Evolutionary conservation across 1,284 basidiomycete species (phyloP).

Genomic region (Melanopsichium pennsylvanicum): DNA sequence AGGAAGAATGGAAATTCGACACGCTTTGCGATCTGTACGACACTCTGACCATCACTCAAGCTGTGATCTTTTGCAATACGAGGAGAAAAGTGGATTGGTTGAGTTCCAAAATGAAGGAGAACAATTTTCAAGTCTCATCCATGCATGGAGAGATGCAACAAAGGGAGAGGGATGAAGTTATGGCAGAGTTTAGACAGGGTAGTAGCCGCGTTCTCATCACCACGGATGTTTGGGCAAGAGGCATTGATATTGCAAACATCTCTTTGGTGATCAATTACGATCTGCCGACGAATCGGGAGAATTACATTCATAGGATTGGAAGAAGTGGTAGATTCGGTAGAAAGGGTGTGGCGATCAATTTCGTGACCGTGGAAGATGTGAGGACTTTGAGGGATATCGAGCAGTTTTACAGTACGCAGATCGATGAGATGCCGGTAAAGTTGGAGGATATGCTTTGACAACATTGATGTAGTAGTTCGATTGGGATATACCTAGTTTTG

Average conservation of each 20-base stretch:
- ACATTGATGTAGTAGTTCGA: too few relatives aligned
- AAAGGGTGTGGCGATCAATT: slow-evolving; percentile 75
- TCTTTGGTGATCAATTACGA: slow-evolving; percentile 98
- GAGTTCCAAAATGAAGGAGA: slow-evolving; percentile 94
- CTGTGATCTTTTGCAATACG: slow-evolving; percentile 99
- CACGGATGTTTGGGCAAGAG: slow-evolving; percentile 93
- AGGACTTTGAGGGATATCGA: slow-evolving; percentile 61
- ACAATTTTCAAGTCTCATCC: slow-evolving; percentile 60
- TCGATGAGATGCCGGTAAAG: slow-evolving; percentile 66
- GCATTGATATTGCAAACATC: slow-evolving; percentile 98
- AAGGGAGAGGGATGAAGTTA: slow-evolving; percentile 97
- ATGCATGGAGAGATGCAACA: slow-evolving; percentile 97
- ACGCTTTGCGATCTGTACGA: slow-evolving; percentile 96
- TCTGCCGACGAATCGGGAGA: slow-evolving; percentile 77
- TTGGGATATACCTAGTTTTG: too few relatives aligned
- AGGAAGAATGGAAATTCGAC: slow-evolving; percentile 99
- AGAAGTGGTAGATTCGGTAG: slow-evolving; percentile 92
- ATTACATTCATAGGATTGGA: slow-evolving; percentile 98
- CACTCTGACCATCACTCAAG: slow-evolving; percentile 98
- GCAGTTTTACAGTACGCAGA: slow-evolving; percentile 61
- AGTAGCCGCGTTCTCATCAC: slow-evolving; percentile 68
- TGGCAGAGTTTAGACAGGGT: slow-evolving; percentile 96
- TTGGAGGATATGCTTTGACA: slow-evolving; percentile 64
- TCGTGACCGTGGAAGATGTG: slow-evolving; percentile 76
- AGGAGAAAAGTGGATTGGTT: slow-evolving; percentile 99